Evolutionary conservation across 75 land plant genomes (phyloP).

Genomic region (Cryptomeria japonica): DNA sequence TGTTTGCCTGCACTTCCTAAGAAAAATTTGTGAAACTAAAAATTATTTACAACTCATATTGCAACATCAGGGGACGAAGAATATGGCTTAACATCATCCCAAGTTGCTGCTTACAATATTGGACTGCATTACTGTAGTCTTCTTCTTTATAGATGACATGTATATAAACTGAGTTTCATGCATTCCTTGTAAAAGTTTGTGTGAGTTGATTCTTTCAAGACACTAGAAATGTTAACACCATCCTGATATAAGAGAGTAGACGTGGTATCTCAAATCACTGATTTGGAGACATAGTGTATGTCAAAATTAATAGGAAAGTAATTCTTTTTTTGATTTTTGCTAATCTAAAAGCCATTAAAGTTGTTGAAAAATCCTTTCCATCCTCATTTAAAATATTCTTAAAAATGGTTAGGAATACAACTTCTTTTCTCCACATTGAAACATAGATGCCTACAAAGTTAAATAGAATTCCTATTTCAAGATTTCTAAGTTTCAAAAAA

Average conservation of each 20-base stretch:
- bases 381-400: too few relatives aligned
- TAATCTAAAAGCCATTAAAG: neutral
- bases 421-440: neutral
- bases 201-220: neutral
- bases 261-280: too few relatives aligned
- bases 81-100: neutral
- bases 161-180: neutral
- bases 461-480: neutral
- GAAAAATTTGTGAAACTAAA: too few relatives aligned
- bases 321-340: too few relatives aligned
- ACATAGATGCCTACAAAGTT: neutral
- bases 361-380: neutral
- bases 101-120: neutral
- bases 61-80: neutral
- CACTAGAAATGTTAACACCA: neutral
- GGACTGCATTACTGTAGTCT: neutral
- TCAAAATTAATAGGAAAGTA: neutral
- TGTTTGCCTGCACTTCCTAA: too few relatives aligned
- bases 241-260: neutral
- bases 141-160: neutral
- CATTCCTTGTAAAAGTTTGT: neutral
- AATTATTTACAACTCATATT: too few relatives aligned
- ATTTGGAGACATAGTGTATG: neutral
- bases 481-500: neutral
- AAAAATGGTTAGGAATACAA: neutral